phyloP scores from a whole-genome alignment of 176 grass and related monocot genomes.

The Pharus latifolius region DNA sequence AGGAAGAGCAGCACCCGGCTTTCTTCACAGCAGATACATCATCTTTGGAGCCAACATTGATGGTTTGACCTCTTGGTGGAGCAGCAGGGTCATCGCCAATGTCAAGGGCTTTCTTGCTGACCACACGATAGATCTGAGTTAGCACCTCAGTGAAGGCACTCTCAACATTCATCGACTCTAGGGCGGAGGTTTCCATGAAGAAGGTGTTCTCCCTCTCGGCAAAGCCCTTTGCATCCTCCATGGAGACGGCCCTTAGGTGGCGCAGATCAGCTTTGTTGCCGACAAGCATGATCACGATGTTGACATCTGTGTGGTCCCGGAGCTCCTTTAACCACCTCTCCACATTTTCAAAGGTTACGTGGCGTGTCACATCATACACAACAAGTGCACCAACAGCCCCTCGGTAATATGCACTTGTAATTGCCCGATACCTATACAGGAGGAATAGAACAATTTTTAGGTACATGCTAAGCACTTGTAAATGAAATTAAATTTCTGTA shows the following conservation, averaged over 20 bases:
- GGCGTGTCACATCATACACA: conserved; percentile 34
- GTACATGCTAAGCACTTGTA: background rate
- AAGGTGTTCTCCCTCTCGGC: conserved; percentile 42
- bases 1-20: conserved; percentile 39
- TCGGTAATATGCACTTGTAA: conserved; percentile 48
- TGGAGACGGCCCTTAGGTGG: conserved; percentile 32
- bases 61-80: conserved; percentile 43
- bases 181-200: conserved; percentile 34
- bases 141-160: conserved; percentile 38
- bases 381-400: conserved; percentile 37
- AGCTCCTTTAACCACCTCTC: conserved; percentile 53
- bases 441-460: background rate
- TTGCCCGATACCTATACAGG: conserved; percentile 26
- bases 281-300: conserved; percentile 52
- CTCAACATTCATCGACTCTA: conserved; percentile 43
- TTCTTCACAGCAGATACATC: conserved; percentile 45
- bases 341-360: conserved; percentile 47
- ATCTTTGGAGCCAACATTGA: conserved; percentile 44
- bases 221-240: conserved; percentile 43
- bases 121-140: conserved; percentile 46
- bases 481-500: background rate
- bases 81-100: conserved; percentile 44
- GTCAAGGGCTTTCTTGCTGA: conserved; percentile 49
- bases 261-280: conserved; percentile 46
- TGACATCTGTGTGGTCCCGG: conserved; percentile 34